Evolutionary conservation across 1,284 basidiomycete species (phyloP).

Genomic region (Melampsora larici-populina): DNA sequence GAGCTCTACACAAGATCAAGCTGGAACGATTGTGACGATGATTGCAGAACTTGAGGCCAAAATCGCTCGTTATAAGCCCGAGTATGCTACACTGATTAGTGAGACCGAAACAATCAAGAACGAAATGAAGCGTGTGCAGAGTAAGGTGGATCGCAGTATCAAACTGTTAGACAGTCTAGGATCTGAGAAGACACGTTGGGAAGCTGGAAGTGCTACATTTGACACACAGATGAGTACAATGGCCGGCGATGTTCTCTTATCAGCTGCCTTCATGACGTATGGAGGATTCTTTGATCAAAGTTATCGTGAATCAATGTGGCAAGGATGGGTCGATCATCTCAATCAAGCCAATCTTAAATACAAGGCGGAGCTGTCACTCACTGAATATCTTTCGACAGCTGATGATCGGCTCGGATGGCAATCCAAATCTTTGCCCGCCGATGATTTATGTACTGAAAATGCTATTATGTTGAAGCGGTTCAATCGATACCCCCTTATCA

Average conservation of each 20-base stretch:
- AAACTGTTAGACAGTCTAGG: conserved; percentile 89
- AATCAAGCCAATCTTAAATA: conserved; percentile 84
- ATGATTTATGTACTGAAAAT: conserved; percentile 94
- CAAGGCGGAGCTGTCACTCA: conserved; percentile 85
- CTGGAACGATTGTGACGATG: conserved; percentile 81
- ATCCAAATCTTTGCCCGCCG: conserved; percentile 86
- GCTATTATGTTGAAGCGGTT: conserved; percentile 95
- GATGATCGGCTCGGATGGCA: conserved; percentile 96
- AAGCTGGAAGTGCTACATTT: conserved; percentile 89
- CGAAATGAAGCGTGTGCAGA: conserved; percentile 97
- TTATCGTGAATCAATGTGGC: conserved; percentile 96
- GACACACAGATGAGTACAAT: conserved; percentile 99
- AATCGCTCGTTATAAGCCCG: conserved; percentile 91
- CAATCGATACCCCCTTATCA: conserved; percentile 95
- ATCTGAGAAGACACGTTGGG: conserved; percentile 92
- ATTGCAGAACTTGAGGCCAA: conserved; percentile 88
- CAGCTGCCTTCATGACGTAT: conserved; percentile 94
- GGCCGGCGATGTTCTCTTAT: conserved; percentile 91
- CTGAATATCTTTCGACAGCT: conserved; percentile 94
- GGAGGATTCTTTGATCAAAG: conserved; percentile 98
- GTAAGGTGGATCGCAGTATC: conserved; percentile 95
- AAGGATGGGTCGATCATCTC: conserved; percentile 86
- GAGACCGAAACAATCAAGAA: conserved; percentile 95
- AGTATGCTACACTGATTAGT: conserved; percentile 94
- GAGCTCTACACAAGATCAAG: conserved; percentile 87